These are phyloP conservation scores for Talaromyces sp. DNA, from an alignment of 2,329 filamentous ascomycete species.

Conservation along the genomic window DNA sequence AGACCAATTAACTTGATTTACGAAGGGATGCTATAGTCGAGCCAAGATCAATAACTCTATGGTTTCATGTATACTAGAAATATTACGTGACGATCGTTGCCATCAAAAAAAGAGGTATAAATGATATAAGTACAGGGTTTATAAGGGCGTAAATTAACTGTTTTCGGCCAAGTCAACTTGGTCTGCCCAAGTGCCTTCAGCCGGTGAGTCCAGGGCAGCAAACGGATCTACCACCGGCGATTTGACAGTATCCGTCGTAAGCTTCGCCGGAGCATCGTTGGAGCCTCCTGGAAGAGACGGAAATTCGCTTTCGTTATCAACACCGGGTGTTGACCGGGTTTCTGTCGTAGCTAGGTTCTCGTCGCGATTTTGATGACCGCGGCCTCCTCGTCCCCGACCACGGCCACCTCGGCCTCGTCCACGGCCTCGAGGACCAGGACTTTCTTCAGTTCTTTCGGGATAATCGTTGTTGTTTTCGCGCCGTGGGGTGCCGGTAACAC, in stretches of 20 bases:
- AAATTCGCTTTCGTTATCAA: constrained; percentile 31
- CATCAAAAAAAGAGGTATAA: not conserved
- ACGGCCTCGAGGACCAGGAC: constrained; percentile 5
- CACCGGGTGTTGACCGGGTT: constrained; percentile 16
- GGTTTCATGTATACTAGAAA: not conserved
- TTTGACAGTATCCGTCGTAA: constrained; percentile 20
- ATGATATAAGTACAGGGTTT: not conserved
- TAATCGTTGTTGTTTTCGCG: constrained; percentile 22
- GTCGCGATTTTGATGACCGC: constrained; percentile 14
- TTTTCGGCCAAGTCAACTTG: constrained; percentile 14
- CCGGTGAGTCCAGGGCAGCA: constrained; percentile 7
- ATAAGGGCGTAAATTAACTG: not conserved
- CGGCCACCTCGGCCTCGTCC: constrained; percentile 20
- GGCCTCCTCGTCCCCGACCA: constrained; percentile 28
- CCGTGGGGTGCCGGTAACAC: constrained; percentile 36
- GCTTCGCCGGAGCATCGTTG: constrained; percentile 11
- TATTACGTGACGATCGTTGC: not conserved
- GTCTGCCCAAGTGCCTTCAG: constrained; percentile 17
- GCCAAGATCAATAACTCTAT: not conserved
- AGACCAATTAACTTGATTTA: not conserved
- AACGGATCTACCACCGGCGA: not conserved
- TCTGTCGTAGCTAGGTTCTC: constrained; percentile 16
- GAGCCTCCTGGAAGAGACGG: constrained; percentile 29
- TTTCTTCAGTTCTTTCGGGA: constrained; percentile 19
- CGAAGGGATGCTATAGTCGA: no score